Evolutionary conservation across 768 basidiomycete genomes (phyloP), one percentile per base, ranked within the genome.

Genomic region (Suillus paluster): DNA sequence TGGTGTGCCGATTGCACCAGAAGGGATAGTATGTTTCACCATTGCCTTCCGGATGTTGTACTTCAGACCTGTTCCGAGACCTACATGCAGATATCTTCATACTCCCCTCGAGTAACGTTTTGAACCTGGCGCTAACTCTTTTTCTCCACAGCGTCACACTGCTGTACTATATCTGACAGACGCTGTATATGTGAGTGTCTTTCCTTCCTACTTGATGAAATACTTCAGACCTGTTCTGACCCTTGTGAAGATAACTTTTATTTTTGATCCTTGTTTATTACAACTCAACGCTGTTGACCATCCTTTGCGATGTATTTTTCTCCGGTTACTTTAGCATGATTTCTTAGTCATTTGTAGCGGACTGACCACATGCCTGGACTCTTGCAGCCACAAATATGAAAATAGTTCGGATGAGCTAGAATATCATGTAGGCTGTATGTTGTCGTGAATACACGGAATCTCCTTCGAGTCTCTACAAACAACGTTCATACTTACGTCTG

Each of bases 1-100:
- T n/a, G n/a, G n/a, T n/a, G n/a, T n/a, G n/a, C n/a, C n/a, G n/a
- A n/a, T n/a, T n/a, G n/a, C n/a, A n/a, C n/a, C n/a, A n/a, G n/a
- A n/a, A n/a, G n/a, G n/a, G n/a, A n/a, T n/a, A n/a, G n/a, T n/a
- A n/a, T n/a, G 33, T 64, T 67, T 68, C 53, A 64, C 41, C 62
- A 0, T 45, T 58, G 62, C n/a, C 53, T 69, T 68, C 41, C 59
- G 77, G 89, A 91, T 89, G 90, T 90, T 78, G 84, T 69, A 73
- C 59, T 78, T 84, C 86, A 91, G 88, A 90, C 89, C 89, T 91
- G 88, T 91, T 86, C 90, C 79, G 87, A 91, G 73, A 77, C 66
- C 70, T 69, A 71, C 67, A 69, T 85, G 87, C 79, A 84, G 88
- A 87, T 76, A 81, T 72, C 67, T 65, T 50, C 69, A 82, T 80